phyloP scores from a whole-genome alignment of 2,329 filamentous ascomycete genomes.

The Penicillium sp. region DNA sequence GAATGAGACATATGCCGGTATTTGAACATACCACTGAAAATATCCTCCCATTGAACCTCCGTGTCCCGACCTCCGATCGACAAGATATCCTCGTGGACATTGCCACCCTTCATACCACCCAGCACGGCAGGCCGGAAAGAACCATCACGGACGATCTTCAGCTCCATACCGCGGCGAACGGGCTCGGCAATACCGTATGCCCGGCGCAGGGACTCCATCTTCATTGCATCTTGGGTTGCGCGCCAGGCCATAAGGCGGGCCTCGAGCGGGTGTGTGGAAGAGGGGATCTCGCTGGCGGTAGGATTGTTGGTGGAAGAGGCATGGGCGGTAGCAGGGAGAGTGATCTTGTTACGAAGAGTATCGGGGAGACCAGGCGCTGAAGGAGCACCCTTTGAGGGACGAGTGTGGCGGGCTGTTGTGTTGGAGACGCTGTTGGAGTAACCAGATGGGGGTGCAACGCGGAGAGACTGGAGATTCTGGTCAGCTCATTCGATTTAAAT shows the following conservation, averaged over 20 bases:
- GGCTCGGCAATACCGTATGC: slow-evolving; percentile 93
- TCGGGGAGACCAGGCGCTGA: slow-evolving; percentile 93
- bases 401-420: slow-evolving; percentile 56
- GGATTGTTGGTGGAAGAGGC: slow-evolving; percentile 43
- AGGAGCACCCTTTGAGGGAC: slow-evolving; percentile 69
- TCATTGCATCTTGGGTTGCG: slow-evolving; percentile 79
- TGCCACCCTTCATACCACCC: slow-evolving; percentile 56
- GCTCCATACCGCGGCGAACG: slow-evolving; percentile 88
- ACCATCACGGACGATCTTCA: slow-evolving; percentile 78
- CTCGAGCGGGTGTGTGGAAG: slow-evolving; percentile 85
- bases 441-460: slow-evolving; percentile 73
- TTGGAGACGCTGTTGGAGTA: slow-evolving; percentile 68
- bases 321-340: slow-evolving; percentile 56
- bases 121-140: slow-evolving; percentile 73
- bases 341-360: slow-evolving; percentile 81
- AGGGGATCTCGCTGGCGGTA: slow-evolving; percentile 40
- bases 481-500: slow-evolving; percentile 6
- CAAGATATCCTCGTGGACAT: slow-evolving; percentile 87
- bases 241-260: slow-evolving; percentile 87
- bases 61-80: slow-evolving; percentile 66
- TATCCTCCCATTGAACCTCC: slow-evolving; percentile 87
- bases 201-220: slow-evolving; percentile 84
- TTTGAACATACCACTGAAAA: slow-evolving; percentile 66
- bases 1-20: background rate
- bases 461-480: slow-evolving; percentile 69